phyloP scores from a whole-genome alignment of 768 basidiomycete genomes.

The Chalciporus sphaerocephalus region DNA sequence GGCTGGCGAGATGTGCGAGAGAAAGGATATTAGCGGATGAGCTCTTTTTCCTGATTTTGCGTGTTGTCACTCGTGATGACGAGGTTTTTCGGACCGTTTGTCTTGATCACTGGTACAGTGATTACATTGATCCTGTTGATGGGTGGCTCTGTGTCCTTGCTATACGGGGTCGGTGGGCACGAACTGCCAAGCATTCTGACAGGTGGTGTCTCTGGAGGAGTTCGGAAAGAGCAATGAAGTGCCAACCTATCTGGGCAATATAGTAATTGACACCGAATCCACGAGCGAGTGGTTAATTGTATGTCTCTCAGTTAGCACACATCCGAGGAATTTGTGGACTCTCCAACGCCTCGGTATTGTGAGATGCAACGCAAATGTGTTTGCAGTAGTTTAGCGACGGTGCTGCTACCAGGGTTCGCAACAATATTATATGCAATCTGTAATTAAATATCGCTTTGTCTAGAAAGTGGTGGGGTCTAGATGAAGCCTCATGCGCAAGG shows the following conservation, averaged over 20 bases:
- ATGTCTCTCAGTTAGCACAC: too few species aligned
- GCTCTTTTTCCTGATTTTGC: constrained; percentile 27
- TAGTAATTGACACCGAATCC: not conserved
- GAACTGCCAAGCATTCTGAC: constrained; percentile 72
- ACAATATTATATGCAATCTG: too few species aligned
- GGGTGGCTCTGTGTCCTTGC: constrained; percentile 61
- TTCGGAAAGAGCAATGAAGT: constrained; percentile 50
- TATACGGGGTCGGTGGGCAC: constrained; percentile 57
- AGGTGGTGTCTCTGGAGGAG: constrained; percentile 48
- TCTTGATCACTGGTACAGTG: constrained; percentile 65
- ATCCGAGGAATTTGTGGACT: too few species aligned
- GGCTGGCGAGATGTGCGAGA: constrained; percentile 74
- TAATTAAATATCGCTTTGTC: too few species aligned
- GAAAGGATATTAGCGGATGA: constrained; percentile 76
- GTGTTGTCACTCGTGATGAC: not conserved
- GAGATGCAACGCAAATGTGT: too few species aligned
- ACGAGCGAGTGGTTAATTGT: too few species aligned
- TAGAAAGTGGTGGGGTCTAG: too few species aligned
- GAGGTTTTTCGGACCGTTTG: constrained; percentile 55
- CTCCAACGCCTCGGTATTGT: too few species aligned
- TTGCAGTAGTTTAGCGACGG: too few species aligned
- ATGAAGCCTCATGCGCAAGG: too few species aligned
- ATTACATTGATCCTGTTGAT: constrained; percentile 61
- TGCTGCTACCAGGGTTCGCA: too few species aligned
- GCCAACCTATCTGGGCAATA: not conserved